Evolutionary conservation across 441 rosid species (phyloP).

Genomic region (Pelargonium hybrid): DNA sequence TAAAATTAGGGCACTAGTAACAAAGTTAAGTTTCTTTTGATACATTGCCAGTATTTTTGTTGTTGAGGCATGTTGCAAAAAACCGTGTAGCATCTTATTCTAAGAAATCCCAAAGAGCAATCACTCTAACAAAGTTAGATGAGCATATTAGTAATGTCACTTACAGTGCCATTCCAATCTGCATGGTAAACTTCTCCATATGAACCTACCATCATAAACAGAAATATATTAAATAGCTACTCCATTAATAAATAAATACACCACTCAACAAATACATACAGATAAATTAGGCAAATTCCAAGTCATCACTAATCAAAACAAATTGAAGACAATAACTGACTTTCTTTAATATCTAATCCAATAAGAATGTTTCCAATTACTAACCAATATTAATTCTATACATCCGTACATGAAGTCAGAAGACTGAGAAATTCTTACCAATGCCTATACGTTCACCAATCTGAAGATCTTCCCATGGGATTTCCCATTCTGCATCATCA

Average conservation of each 20-base stretch:
- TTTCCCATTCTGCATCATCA: constrained; percentile 85
- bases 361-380: not conserved
- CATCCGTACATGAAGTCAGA: not conserved
- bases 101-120: not conserved
- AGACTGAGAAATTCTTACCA: constrained; percentile 39
- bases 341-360: not conserved
- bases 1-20: not conserved
- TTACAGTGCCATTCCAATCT: constrained; percentile 1
- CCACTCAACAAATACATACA: not conserved
- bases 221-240: not conserved
- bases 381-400: not conserved
- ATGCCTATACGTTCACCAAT: constrained; percentile 96
- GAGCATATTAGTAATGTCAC: not conserved
- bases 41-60: not conserved
- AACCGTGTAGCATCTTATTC: not conserved
- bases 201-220: not conserved
- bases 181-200: constrained; percentile 5
- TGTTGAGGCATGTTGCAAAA: not conserved
- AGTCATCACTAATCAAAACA: not conserved
- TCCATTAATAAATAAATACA: not conserved
- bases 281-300: not conserved
- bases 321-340: not conserved
- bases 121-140: not conserved
- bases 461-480: constrained; percentile 90
- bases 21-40: not conserved